A percentile compares a stretch with the other conserved stretches of the same genome.
phyloP scores from a whole-genome alignment of 768 basidiomycete species.

The Suillus discolor region DNA sequence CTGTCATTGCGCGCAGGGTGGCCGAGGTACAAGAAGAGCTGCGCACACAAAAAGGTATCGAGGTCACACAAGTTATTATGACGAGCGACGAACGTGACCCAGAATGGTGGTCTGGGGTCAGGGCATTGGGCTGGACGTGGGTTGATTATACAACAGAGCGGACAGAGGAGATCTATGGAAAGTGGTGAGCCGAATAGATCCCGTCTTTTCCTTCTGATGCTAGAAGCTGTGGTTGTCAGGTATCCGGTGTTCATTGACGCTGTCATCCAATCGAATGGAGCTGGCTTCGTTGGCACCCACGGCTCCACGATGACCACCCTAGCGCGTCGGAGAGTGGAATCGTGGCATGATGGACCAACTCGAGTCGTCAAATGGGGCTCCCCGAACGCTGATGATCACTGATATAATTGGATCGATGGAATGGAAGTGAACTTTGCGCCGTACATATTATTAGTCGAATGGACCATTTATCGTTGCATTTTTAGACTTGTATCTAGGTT shows the following conservation, averaged over 20 bases:
- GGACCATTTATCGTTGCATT: conserved; percentile 1
- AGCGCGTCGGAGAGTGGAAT: conserved; percentile 64
- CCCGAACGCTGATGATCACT: conserved; percentile 59
- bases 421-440: not conserved
- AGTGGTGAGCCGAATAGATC: conserved; percentile 42
- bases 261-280: conserved; percentile 65
- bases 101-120: conserved; percentile 61
- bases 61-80: conserved; percentile 57
- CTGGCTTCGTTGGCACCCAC: conserved; percentile 74
- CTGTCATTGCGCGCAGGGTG: conserved; percentile 55
- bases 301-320: conserved; percentile 71
- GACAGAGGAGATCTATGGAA: conserved; percentile 48
- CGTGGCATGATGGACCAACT: conserved; percentile 61
- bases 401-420: not conserved
- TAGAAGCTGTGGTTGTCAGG: conserved; percentile 39
- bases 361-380: conserved; percentile 62
- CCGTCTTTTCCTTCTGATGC: not conserved
- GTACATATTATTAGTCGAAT: not conserved
- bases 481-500: conserved; percentile 1
- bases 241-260: conserved; percentile 77
- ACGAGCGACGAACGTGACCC: conserved; percentile 63
- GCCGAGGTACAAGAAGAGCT: conserved; percentile 56
- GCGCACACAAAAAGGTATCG: conserved; percentile 43
- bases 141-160: conserved; percentile 47
- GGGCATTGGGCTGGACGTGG: conserved; percentile 50